Evolutionary conservation across 2,329 filamentous ascomycete genomes (phyloP).

Genomic region (Raffaelea deltoideospora): DNA sequence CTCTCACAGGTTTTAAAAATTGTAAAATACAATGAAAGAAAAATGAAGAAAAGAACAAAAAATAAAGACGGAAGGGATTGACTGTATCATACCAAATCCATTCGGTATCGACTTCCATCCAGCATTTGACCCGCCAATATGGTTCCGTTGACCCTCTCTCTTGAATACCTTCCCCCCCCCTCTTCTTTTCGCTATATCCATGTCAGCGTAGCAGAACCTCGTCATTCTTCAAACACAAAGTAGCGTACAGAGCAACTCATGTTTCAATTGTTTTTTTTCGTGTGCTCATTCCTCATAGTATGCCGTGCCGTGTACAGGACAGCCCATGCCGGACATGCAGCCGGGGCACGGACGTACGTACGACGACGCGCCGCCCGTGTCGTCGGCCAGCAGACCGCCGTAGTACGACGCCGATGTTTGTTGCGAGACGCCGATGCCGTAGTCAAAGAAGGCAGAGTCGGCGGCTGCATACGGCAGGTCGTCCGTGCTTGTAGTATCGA

Average conservation of each 20-base stretch:
- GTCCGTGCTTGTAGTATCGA: constrained; percentile 7
- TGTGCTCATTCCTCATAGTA: constrained; percentile 4
- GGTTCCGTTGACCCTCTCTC: too few species aligned
- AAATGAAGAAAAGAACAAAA: neutral
- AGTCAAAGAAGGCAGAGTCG: constrained; percentile 7
- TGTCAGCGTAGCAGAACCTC: too few species aligned
- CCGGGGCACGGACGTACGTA: constrained; percentile 3
- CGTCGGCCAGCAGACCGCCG: neutral
- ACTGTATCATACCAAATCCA: neutral
- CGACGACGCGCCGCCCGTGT: neutral
- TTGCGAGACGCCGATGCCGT: constrained; percentile 2
- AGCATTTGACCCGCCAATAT: too few species aligned
- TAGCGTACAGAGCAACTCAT: too few species aligned
- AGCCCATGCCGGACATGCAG: constrained; percentile 9
- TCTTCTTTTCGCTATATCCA: too few species aligned
- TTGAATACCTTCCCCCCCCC: too few species aligned
- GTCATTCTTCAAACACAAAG: too few species aligned
- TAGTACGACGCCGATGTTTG: constrained; percentile 3
- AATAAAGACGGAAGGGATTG: neutral
- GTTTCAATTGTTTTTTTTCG: neutral
- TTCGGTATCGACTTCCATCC: neutral
- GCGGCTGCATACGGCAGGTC: constrained; percentile 5
- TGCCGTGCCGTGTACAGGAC: constrained; percentile 5
- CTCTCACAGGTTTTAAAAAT: neutral
- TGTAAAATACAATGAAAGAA: neutral